These are phyloP conservation scores for Podila clonocystis DNA, from an alignment of 192 early-diverging fungal genomes.

Conservation along the genomic window DNA sequence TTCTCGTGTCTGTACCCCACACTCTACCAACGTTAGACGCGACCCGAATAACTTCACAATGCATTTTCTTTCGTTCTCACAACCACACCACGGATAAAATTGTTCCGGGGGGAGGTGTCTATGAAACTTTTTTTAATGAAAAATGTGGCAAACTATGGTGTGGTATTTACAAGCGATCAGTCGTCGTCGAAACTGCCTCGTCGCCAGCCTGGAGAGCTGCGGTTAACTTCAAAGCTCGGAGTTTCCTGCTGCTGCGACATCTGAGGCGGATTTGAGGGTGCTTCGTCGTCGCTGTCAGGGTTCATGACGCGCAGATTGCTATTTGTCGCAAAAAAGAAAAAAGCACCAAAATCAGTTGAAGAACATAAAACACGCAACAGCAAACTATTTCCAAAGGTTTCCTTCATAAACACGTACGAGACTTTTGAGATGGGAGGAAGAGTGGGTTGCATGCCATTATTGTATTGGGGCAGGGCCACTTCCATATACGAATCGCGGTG, in stretches of 20 bases:
- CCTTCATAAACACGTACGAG: constrained; percentile 14
- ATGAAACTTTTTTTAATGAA: background rate
- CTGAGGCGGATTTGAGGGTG: background rate
- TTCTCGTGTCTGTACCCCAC: no score
- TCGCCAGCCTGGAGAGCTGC: constrained; percentile 42
- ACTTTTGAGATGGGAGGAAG: constrained; percentile 39
- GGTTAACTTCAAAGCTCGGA: constrained; percentile 33
- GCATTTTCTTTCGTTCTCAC: background rate
- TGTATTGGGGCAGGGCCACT: constrained; percentile 35
- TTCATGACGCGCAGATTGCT: constrained; percentile 50
- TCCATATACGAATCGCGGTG: constrained; percentile 36
- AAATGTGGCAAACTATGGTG: background rate
- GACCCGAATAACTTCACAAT: no score
- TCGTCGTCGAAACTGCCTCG: constrained; percentile 49
- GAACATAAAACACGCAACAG: background rate
- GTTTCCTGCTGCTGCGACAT: background rate
- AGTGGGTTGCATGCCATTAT: constrained; percentile 32
- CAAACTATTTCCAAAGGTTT: background rate
- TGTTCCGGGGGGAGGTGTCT: background rate
- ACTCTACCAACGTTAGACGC: no score
- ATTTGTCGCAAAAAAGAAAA: background rate
- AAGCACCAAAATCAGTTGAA: background rate
- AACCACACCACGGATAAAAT: background rate
- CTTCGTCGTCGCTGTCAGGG: constrained; percentile 47
- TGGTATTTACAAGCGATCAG: background rate